Evolutionary conservation across 495 filamentous ascomycete genomes (phyloP), one percentile per base, ranked within the genome.

Genomic region (Achaetomiella virescens): DNA sequence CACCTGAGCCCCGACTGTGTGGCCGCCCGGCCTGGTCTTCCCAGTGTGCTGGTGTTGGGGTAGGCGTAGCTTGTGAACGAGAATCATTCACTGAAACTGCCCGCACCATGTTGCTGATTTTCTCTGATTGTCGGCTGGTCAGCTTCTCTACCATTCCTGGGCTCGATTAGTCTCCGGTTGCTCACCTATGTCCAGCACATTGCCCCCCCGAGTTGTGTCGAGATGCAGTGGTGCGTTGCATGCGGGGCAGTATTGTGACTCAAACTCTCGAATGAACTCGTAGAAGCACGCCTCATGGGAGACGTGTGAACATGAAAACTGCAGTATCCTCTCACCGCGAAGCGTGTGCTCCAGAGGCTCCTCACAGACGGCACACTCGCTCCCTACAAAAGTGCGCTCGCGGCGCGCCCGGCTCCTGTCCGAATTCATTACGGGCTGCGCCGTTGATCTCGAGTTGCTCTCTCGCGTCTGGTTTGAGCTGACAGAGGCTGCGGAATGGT

Each of bases 211-310:
- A 69, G 90, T 97, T 5, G 91, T 95, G 72, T 99, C 93, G 45
- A 99, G 74, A 27, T 91, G 90, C 22, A 99, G 72, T 33, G 95
- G 90, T 54, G 89, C 88, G 78, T 96, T 89, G 71, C 93, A 99
- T 58, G 89, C 87, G 36, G 93, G 93, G 70, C 93, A 99, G 68
- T 87, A 91, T 63, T 99, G 91, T 38, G 89, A 90, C 60, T 99
- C 95, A 57, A 89, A 88, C 68, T 96, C 92, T 57, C 90, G 88
- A 61, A 99, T 93, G 65, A 91, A 97, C 72, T 99, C 95, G 72
- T 97, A 99, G 70, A 99, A 99, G 72, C 93, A 99, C 18, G 95
- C 95, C 69, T 97, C 93, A 66, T 99, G 93, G 15, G 92, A 89
- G 33, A 99, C 95, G 69, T 99, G 93, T 11, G 84, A 79, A 70